These are phyloP conservation scores for Ramalina intermedia DNA, from an alignment of 495 filamentous ascomycete genomes.

Conservation along the genomic window DNA sequence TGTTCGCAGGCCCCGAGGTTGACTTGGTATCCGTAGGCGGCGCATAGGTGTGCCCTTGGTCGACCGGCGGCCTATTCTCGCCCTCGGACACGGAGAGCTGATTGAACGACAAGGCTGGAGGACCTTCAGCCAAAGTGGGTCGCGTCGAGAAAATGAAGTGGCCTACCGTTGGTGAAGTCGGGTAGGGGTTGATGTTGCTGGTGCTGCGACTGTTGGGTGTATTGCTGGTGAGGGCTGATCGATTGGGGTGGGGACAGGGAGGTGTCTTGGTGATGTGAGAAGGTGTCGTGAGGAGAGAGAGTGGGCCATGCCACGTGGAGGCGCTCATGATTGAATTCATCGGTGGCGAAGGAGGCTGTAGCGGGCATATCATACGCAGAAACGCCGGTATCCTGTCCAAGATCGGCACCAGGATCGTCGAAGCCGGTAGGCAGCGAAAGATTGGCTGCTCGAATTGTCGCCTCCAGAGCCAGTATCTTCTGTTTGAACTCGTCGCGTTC, in stretches of 20 bases:
- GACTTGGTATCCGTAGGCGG: background rate
- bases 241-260: background rate
- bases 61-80: background rate
- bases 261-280: background rate
- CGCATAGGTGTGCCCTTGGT: background rate
- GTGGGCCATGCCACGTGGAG: constrained; percentile 12
- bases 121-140: constrained; percentile 6
- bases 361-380: constrained; percentile 7
- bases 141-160: constrained; percentile 1
- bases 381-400: background rate
- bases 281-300: background rate
- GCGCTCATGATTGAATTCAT: constrained; percentile 12
- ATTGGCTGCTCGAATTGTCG: constrained; percentile 3
- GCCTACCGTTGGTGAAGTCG: constrained; percentile 12
- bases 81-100: constrained; percentile 5
- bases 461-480: constrained; percentile 9
- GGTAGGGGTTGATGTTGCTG: constrained; percentile 1
- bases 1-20: constrained; percentile 2
- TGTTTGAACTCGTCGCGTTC: constrained; percentile 13
- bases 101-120: constrained; percentile 10
- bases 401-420: background rate
- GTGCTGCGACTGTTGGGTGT: background rate
- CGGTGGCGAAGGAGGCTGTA: constrained; percentile 12
- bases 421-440: constrained; percentile 11
- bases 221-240: background rate